Evolutionary conservation across 495 filamentous ascomycete species (phyloP).

Genomic region (Entonaema liquescens): DNA sequence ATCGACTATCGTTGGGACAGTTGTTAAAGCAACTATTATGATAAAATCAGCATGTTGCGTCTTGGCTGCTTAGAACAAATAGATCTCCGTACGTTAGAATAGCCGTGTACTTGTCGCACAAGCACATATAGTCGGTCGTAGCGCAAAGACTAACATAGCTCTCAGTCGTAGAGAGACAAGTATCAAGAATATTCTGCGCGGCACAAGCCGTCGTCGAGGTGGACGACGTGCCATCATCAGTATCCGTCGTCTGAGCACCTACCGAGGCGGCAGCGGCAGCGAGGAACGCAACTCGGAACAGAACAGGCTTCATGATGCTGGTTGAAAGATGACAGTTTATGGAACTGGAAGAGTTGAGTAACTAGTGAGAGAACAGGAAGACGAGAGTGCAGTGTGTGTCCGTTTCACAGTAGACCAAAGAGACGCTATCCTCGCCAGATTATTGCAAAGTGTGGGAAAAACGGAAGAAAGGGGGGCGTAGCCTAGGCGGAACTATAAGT

Average conservation of each 20-base stretch:
- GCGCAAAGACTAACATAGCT: conserved; percentile 49
- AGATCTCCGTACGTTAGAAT: conserved; percentile 50
- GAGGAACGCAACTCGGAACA: conserved; percentile 46
- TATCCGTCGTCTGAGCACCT: conserved; percentile 14
- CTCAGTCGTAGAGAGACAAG: conserved; percentile 52
- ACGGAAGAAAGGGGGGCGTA: conserved; percentile 1
- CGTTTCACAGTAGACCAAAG: background rate
- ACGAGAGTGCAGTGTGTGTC: too few relatives aligned
- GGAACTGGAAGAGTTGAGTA: too few relatives aligned
- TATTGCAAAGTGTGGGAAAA: background rate
- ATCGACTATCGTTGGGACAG: conserved; percentile 55
- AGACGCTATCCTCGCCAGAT: background rate
- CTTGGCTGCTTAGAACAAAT: background rate
- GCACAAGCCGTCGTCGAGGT: conserved; percentile 45
- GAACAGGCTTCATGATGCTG: conserved; percentile 49
- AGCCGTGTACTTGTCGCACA: conserved; percentile 48
- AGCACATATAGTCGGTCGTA: conserved; percentile 51
- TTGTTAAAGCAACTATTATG: conserved; percentile 56
- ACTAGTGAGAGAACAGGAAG: background rate
- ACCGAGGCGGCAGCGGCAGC: conserved; percentile 39
- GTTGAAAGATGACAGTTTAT: background rate
- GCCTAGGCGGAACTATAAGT: conserved; percentile 19
- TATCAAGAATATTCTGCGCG: conserved; percentile 56
- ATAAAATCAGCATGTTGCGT: background rate
- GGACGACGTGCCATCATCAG: conserved; percentile 16